Evolutionary conservation across 768 basidiomycete species (phyloP).

Genomic region (Amanita pseudoporphyria): DNA sequence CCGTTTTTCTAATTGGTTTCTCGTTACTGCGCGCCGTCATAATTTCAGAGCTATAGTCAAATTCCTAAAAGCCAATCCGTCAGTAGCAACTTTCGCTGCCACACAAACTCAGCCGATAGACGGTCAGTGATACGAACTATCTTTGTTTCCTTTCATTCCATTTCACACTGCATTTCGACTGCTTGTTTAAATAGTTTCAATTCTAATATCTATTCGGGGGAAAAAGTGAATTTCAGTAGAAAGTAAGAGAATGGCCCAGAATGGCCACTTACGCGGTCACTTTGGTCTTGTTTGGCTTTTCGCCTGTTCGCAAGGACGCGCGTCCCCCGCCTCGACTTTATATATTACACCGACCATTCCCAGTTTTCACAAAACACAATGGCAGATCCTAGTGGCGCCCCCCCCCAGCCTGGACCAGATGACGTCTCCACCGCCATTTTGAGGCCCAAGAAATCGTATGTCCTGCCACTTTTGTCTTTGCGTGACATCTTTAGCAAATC

Average conservation of each 20-base stretch:
- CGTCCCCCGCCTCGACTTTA: constrained; percentile 25
- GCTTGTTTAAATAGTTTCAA: too few relatives aligned
- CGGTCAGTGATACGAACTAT: too few relatives aligned
- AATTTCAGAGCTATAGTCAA: too few relatives aligned
- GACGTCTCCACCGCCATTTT: constrained; percentile 94
- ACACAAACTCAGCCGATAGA: too few relatives aligned
- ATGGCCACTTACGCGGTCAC: constrained; percentile 18
- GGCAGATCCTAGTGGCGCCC: constrained; percentile 80
- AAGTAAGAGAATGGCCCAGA: constrained; percentile 17
- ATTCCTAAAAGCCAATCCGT: too few relatives aligned
- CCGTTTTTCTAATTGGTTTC: too few relatives aligned
- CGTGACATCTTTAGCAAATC: constrained; percentile 10
- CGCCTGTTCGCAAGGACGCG: constrained; percentile 24
- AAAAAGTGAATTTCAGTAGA: neutral
- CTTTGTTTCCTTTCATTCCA: too few relatives aligned
- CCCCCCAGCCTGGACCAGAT: constrained; percentile 78
- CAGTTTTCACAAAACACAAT: constrained; percentile 21
- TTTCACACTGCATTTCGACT: too few relatives aligned
- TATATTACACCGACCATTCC: constrained; percentile 15
- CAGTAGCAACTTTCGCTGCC: too few relatives aligned
- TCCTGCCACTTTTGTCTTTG: constrained; percentile 13
- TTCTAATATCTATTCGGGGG: too few relatives aligned
- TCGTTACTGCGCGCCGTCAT: too few relatives aligned
- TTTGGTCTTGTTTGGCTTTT: constrained; percentile 24
- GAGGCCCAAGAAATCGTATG: constrained; percentile 95